phyloP scores from a whole-genome alignment of 2,329 filamentous ascomycete genomes.

The Aureobasidium subglaciale region DNA sequence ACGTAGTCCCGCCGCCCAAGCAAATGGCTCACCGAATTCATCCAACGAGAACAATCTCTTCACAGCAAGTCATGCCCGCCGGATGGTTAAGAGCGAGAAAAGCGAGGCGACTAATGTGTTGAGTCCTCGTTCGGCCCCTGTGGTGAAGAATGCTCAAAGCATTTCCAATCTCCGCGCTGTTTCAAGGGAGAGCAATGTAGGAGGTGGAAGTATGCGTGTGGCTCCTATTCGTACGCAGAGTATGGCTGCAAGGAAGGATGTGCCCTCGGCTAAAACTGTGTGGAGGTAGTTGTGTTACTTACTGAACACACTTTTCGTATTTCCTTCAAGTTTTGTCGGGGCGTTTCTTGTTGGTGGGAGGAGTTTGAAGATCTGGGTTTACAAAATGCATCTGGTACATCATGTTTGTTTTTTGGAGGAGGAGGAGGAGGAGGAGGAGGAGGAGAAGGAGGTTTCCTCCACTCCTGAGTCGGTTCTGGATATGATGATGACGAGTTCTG shows the following conservation, averaged over 20 bases:
- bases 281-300: slow-evolving; percentile 1
- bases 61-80: slow-evolving; percentile 57
- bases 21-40: slow-evolving; percentile 46
- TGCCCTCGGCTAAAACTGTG: neutral
- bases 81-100: slow-evolving; percentile 58
- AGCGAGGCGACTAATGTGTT: slow-evolving; percentile 51
- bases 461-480: no score
- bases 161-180: neutral
- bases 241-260: slow-evolving; percentile 8
- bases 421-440: no score
- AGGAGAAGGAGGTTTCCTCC: no score
- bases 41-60: slow-evolving; percentile 52
- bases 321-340: neutral
- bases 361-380: neutral
- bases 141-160: slow-evolving; percentile 47
- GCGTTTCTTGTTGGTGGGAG: neutral
- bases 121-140: slow-evolving; percentile 52
- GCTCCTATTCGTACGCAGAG: slow-evolving; percentile 8
- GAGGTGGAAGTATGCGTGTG: slow-evolving; percentile 1
- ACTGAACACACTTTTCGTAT: slow-evolving; percentile 6
- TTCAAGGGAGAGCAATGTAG: slow-evolving; percentile 5
- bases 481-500: no score
- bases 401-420: slow-evolving; percentile 5
- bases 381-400: slow-evolving; percentile 9
- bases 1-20: slow-evolving; percentile 50